These are phyloP conservation scores for Candida ipomoeae DNA, from an alignment of 805 yeast species.

Conservation along the genomic window DNA sequence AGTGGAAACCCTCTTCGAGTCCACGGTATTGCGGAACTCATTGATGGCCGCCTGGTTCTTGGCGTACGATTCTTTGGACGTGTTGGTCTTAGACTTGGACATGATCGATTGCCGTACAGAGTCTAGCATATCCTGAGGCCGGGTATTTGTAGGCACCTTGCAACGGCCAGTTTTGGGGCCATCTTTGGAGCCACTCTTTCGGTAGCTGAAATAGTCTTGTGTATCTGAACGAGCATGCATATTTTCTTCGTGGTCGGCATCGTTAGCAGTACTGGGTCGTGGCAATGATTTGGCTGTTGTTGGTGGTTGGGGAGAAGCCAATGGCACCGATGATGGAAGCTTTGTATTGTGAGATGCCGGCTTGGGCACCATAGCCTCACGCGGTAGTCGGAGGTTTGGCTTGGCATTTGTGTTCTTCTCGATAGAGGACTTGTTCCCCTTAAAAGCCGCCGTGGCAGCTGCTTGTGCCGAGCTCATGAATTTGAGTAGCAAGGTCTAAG, in stretches of 20 bases:
- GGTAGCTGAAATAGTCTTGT: slow-evolving; percentile 10
- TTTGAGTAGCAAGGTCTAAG: background rate
- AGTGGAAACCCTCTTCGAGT: slow-evolving; percentile 28
- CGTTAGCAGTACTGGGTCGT: background rate
- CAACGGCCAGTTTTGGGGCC: slow-evolving; percentile 6
- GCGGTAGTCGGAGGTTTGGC: slow-evolving; percentile 8
- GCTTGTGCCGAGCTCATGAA: slow-evolving; percentile 32
- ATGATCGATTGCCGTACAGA: slow-evolving; percentile 28
- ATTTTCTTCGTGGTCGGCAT: background rate
- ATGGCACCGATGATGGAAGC: background rate
- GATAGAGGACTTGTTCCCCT: slow-evolving; percentile 14
- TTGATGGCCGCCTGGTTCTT: slow-evolving; percentile 24
- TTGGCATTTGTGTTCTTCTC: background rate
- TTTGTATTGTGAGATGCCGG: background rate
- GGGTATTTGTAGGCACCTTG: slow-evolving; percentile 8
- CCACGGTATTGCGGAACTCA: slow-evolving; percentile 35
- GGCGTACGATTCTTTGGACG: slow-evolving; percentile 15
- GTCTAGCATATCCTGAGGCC: slow-evolving; percentile 30
- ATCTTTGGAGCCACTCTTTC: slow-evolving; percentile 3
- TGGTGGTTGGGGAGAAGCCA: background rate
- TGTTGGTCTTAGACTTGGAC: slow-evolving; percentile 22
- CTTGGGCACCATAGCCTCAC: background rate
- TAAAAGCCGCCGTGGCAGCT: slow-evolving; percentile 44
- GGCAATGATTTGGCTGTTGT: background rate
- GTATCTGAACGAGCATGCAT: background rate